Percentiles rank a stretch among this genome's conserved stretches.
Conservation (phyloP, 1,284 basidiomycete species). For the Takashimella tepidaria region DNA sequence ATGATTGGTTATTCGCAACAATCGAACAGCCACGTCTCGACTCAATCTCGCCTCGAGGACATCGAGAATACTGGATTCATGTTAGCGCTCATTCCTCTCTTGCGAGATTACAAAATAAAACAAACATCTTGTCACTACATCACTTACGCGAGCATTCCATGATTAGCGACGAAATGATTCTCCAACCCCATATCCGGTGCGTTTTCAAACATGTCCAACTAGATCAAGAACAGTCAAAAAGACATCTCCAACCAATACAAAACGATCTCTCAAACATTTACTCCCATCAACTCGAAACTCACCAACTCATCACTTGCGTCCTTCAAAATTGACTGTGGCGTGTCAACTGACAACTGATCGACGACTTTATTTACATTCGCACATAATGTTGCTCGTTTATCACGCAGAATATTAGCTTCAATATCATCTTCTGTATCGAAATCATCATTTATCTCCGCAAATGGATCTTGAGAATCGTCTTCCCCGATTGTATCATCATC, state of each 20-base stretch:
- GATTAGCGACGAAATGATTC: slow-evolving; percentile 77
- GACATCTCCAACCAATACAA: slow-evolving; percentile 2
- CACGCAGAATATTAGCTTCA: slow-evolving; percentile 80
- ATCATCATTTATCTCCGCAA: slow-evolving; percentile 89
- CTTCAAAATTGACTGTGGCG: slow-evolving; percentile 70
- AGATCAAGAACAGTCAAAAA: no score
- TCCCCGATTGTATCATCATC: slow-evolving; percentile 73
- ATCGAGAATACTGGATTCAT: slow-evolving; percentile 61
- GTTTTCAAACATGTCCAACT: slow-evolving; percentile 70
- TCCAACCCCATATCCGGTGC: slow-evolving; percentile 67
- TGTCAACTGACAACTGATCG: slow-evolving; percentile 73
- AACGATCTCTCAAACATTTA: neutral
- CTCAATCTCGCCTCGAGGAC: slow-evolving; percentile 75
- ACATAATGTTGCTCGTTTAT: slow-evolving; percentile 81
- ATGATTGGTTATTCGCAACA: slow-evolving; percentile 84
- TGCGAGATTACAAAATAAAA: neutral
- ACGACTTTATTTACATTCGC: slow-evolving; percentile 75
- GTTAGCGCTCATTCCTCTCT: neutral
- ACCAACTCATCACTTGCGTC: slow-evolving; percentile 85
- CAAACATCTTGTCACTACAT: neutral
- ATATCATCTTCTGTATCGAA: slow-evolving; percentile 78
- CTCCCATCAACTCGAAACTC: slow-evolving; percentile 26
- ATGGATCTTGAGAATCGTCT: slow-evolving; percentile 88
- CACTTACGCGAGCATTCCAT: slow-evolving; percentile 76
- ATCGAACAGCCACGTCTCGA: slow-evolving; percentile 73